Evolutionary conservation across 2,329 filamentous ascomycete genomes (phyloP), one percentile per base, ranked within the genome.

Genomic region (Chalaropsis thielavioides): DNA sequence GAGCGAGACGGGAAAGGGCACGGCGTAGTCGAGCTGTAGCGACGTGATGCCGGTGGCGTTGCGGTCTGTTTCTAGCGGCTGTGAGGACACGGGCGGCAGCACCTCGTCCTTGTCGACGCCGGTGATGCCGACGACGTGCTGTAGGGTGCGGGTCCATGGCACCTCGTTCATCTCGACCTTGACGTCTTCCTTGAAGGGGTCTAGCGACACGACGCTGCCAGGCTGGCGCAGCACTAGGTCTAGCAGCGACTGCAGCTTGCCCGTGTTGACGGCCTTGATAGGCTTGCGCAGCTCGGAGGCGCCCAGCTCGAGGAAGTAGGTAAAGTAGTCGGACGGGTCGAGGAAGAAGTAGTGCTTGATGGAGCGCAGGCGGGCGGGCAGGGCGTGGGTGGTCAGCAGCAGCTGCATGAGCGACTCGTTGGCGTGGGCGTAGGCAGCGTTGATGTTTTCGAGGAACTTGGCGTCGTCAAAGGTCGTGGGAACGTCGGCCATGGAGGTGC

Each of bases 331-430:
- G 41, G 94, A 96, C 8, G 92, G 88, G 71, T 97, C 92, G 68
- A 99, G 85, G 79, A 99, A 99, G 79, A 97, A 99, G 77, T 99
- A 99, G 75, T 99, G 94, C 74, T 99, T 99, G 46, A 99, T 79
- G 15, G 92, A 97, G 58, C 88, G 85, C 65, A 99, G 81, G 44
- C 94, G 84, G 35, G 89, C 88, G 0, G 92, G 92, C 4, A 99
- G 82, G 13, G 89, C 89, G 72, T 99, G 94, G 6, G 94, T 94
- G 0, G 92, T 97, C 49, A 99, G 81, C 2, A 99, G 84, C 0
- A 99, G 81, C 67, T 91, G 88, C 76, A 99, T 86, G 24, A 99
- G 80, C 7, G 92, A 96, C 66, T 92, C 88, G 75, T 99, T 99
- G 64, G 94, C 94, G 72, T 96, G 88, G 0, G 92, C 91, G 71